Evolutionary conservation across 164 flowering plant genomes (phyloP).

Genomic region (Vitis vinifera): ASM3070453v1 NC_081807.1:7475001-7475500

Average conservation of each 20-base stretch:
- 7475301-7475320: conserved; percentile 15
- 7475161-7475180: background rate
- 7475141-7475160: background rate
- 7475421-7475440: too few species aligned
- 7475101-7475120: conserved; percentile 16
- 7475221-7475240: too few species aligned
- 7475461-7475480: too few species aligned
- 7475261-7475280: background rate
- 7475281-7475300: too few species aligned
- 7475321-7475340: conserved; percentile 17
- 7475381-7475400: too few species aligned
- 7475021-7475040: conserved; percentile 23
- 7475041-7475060: conserved; percentile 37
- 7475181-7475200: too few species aligned
- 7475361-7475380: too few species aligned
- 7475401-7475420: too few species aligned
- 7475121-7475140: background rate
- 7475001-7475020: conserved; percentile 10
- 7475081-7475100: conserved; percentile 18
- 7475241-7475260: background rate
- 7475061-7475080: conserved; percentile 22
- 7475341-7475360: too few species aligned
- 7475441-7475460: too few species aligned
- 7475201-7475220: too few species aligned
- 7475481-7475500: too few species aligned